These are phyloP conservation scores for Rhodotorula sphaerocarpa DNA, from an alignment of 768 basidiomycete species.

Conservation along the genomic window DNA sequence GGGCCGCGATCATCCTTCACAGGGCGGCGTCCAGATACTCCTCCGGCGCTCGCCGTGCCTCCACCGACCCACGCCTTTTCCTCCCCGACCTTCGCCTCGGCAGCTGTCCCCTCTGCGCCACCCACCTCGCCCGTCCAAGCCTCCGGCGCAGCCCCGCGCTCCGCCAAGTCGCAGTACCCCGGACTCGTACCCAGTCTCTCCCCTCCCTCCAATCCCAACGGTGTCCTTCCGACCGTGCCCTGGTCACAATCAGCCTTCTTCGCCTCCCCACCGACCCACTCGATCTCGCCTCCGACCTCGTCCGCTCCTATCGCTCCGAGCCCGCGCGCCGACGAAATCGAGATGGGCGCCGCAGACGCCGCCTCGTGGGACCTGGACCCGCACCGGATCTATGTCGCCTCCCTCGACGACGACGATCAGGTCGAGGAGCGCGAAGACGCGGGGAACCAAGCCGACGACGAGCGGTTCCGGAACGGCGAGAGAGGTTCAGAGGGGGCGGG, in stretches of 20 bases:
- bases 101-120: conserved; percentile 14
- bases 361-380: conserved; percentile 18
- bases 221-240: neutral
- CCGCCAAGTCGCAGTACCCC: neutral
- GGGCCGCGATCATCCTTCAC: neutral
- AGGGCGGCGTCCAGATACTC: neutral
- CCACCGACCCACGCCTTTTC: neutral
- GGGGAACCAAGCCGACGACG: too few species aligned
- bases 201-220: too few species aligned
- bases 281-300: neutral
- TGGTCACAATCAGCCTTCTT: conserved; percentile 3
- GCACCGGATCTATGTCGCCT: conserved; percentile 30
- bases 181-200: too few species aligned
- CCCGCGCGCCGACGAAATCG: conserved; percentile 1
- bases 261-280: neutral
- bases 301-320: too few species aligned
- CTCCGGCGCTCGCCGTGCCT: neutral
- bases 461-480: too few species aligned
- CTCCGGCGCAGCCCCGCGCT: neutral
- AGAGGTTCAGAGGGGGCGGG: too few species aligned
- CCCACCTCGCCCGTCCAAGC: conserved; percentile 19
- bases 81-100: neutral
- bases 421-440: neutral
- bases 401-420: conserved; percentile 13
- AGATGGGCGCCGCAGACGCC: conserved; percentile 3